These are phyloP conservation scores for Rhodamnia argentea DNA, from an alignment of 345 rosid species.

Conservation along the genomic window DNA sequence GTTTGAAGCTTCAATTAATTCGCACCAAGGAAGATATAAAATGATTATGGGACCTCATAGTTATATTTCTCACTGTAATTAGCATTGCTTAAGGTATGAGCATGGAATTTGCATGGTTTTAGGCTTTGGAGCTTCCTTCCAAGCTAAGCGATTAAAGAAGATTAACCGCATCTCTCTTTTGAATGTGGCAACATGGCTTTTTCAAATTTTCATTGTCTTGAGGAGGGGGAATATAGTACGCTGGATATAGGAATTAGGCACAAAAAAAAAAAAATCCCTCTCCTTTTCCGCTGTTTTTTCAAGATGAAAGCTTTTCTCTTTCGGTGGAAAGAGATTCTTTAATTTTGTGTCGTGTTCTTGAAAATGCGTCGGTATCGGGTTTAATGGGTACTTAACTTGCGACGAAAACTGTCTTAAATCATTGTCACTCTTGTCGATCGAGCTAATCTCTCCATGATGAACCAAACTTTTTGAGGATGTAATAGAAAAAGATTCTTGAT, in stretches of 20 bases:
- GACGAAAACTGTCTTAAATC: accelerated
- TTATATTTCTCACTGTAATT: background rate
- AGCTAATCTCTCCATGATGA: background rate
- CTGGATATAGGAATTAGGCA: background rate
- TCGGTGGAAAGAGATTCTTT: background rate
- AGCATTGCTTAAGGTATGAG: background rate
- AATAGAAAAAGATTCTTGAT: background rate
- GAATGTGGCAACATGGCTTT: background rate
- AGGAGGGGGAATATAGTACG: background rate
- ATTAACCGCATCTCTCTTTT: background rate
- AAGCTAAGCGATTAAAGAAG: background rate
- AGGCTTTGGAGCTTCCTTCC: background rate
- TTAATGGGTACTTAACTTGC: background rate
- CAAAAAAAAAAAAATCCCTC: background rate
- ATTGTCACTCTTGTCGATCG: background rate
- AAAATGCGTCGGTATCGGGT: background rate
- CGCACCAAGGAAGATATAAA: background rate
- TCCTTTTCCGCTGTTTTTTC: background rate
- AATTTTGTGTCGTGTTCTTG: background rate
- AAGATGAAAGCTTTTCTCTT: background rate
- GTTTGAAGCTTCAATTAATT: background rate
- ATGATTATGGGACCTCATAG: background rate
- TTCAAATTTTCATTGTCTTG: background rate
- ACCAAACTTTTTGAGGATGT: background rate
- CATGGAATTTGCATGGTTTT: background rate